phyloP scores from a whole-genome alignment of 2,329 filamentous ascomycete genomes.

The Aspergillus thermomutatus region DNA sequence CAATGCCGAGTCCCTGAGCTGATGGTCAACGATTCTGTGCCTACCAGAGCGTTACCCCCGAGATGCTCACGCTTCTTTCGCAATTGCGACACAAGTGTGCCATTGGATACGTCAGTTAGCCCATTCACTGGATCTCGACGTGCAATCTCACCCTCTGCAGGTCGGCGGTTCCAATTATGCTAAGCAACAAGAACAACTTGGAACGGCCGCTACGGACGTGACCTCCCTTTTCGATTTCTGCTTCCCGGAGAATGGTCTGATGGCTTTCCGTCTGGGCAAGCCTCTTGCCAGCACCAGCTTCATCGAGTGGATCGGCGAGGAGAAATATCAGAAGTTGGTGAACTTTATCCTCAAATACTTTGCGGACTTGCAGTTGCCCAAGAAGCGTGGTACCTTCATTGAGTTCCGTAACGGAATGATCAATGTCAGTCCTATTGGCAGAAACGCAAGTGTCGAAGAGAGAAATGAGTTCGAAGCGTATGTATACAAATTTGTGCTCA shows the following conservation, averaged over 20 bases:
- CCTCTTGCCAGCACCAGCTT: conserved; percentile 76
- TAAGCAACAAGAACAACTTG: conserved; percentile 97
- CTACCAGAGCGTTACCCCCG: conserved; percentile 63
- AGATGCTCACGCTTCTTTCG: conserved; percentile 79
- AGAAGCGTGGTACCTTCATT: conserved; percentile 65
- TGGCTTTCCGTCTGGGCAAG: conserved; percentile 78
- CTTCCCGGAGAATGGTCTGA: conserved; percentile 96
- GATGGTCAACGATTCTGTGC: background rate
- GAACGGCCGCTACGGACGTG: conserved; percentile 64
- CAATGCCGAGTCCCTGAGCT: background rate
- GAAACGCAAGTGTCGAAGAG: conserved; percentile 80
- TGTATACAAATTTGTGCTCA: conserved; percentile 16
- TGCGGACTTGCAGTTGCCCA: conserved; percentile 58
- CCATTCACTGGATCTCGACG: background rate
- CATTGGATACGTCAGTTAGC: conserved; percentile 29
- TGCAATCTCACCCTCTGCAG: conserved; percentile 26
- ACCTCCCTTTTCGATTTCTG: conserved; percentile 92
- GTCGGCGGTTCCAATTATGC: conserved; percentile 84
- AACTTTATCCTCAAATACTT: conserved; percentile 61
- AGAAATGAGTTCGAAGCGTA: conserved; percentile 71
- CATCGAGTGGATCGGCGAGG: conserved; percentile 88
- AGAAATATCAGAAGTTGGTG: conserved; percentile 61
- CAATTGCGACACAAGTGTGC: conserved; percentile 63
- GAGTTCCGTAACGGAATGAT: conserved; percentile 67
- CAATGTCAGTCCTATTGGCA: conserved; percentile 62